A percentile compares a stretch with the other conserved stretches of the same genome.
phyloP scores from a whole-genome alignment of 1,139 yeast species.

The Geotrichum siamense region DNA sequence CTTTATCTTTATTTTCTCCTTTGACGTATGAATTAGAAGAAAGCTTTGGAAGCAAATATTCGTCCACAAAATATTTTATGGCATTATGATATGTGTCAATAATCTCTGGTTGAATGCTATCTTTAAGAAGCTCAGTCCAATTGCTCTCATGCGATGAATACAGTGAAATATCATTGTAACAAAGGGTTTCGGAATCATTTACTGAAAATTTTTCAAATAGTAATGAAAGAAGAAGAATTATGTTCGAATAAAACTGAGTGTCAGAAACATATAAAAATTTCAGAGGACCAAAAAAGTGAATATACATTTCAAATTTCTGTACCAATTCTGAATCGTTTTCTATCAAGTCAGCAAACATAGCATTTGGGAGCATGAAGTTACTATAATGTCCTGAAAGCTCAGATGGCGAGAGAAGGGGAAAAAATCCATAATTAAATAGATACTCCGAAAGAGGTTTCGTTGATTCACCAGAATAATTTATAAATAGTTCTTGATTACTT shows the following conservation, averaged over 20 bases:
- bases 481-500: constrained; percentile 27
- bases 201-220: constrained; percentile 11
- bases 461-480: constrained; percentile 34
- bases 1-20: no score
- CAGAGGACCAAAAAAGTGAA: constrained; percentile 8
- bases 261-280: background rate
- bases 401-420: constrained; percentile 22
- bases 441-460: constrained; percentile 34
- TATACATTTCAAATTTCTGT: constrained; percentile 14
- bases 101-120: background rate
- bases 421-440: constrained; percentile 38
- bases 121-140: background rate
- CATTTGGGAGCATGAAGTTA: constrained; percentile 19
- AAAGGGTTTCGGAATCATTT: background rate
- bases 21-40: background rate
- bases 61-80: background rate
- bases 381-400: constrained; percentile 13
- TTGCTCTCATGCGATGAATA: background rate
- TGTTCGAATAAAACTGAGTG: constrained; percentile 9
- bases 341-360: constrained; percentile 23
- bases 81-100: background rate
- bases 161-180: background rate
- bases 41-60: background rate
- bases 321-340: constrained; percentile 18
- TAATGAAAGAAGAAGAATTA: constrained; percentile 12